Base-by-base conservation (phyloP, 768 basidiomycete genomes). In the Agrocybe pediades region DNA sequence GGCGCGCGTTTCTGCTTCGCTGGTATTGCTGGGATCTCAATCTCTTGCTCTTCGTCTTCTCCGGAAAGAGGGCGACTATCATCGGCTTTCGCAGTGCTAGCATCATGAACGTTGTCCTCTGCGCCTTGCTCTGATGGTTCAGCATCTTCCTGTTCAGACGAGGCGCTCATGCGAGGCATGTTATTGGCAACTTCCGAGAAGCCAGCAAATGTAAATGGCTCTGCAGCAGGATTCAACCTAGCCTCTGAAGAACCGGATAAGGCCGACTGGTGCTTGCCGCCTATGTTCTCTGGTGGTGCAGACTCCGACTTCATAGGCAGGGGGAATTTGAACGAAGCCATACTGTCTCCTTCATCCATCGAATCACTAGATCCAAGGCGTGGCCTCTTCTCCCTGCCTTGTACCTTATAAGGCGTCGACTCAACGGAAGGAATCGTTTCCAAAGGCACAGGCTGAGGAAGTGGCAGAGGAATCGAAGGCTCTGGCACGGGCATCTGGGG, bases 301-400 rank as follows among this genome's bases (percentile, higher is more conserved):
- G 80, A 77, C 15, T 74, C 65, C 19, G 60, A 45, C 43, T 62
- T 61, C 57, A 74, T 63, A 11, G 90, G 90, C 56, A 74, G 62
- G 13, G 90, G 90, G 80, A 92, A 92, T 63, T 81, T 84, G 79
- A 91, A 92, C 3, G 88, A 86, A 6, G 78, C 61, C 83, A 92
- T 86, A 21, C 79, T 84, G 55, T 85, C 83, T 23, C 80, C 85
- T 62, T 83, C 86, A 45, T 75, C 76, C 19, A 75, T 50, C 11
- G 73, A 74, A 9, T 64, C 65, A 26, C 65, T 69, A 4, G 86
- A 83, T 23, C 73, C 79, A 41, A 83, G 76, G 13, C 88, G 80
- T 55, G 83, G 86, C 55, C 90, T 78, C 69, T 94, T 93, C 71
- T 94, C 90, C 51, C 91, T 77, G 16, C 92, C 92, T 69, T 93